Evolutionary conservation across 345 rosid genomes (phyloP), one percentile per base, ranked within the genome.

Genomic region (Tarenaya hassleriana): DNA sequence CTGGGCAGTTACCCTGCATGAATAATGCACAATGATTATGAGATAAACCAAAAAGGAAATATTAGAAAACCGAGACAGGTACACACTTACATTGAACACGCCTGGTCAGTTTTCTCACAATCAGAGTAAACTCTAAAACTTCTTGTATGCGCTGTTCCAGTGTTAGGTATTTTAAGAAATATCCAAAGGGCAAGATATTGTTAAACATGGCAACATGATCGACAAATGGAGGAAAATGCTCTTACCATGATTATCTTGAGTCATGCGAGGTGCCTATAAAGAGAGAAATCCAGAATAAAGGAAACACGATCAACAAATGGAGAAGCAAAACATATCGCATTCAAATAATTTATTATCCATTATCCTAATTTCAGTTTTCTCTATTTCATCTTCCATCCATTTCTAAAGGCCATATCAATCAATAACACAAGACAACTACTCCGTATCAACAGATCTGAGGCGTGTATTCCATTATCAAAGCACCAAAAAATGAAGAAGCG

Each of bases 101-200:
- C 49, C 2, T 60, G 55, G 52, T 69, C 81, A 42, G 20, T 43
- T 57, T 75, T 75, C 12, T 43, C 53, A 58, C 62, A 69, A 46
- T 77, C 86, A 0, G 81, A 41, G 32, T 52, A 79, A 38, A 86
- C 56, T 58, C 66, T 81, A 34, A 86, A 69, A 63, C 58, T 67
- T 40, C 69, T 55, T 42, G 35, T 55, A 16, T 47, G 59, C 45
- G 4, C 84, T 83, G 72, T 34, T 49, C 41, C 52, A 58, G 16
- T 51, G 1, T 9, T n/a, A 61, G 3, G 48, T 5, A 7, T 24
- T 15, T 18, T 7, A 8, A 50, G 13, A 12, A 50, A 4, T 14
- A 47, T 45, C 20, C 1, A 46, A 7, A 18, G 14, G 31, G 47
- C 21, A 15, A 34, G 16, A 47, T 20, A 47, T 16, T 19, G 16